Percentiles rank a stretch among this genome's conserved stretches.
These are phyloP conservation scores for Leccinum truebloodii DNA, from an alignment of 768 basidiomycete species.

Conservation along the genomic window DNA sequence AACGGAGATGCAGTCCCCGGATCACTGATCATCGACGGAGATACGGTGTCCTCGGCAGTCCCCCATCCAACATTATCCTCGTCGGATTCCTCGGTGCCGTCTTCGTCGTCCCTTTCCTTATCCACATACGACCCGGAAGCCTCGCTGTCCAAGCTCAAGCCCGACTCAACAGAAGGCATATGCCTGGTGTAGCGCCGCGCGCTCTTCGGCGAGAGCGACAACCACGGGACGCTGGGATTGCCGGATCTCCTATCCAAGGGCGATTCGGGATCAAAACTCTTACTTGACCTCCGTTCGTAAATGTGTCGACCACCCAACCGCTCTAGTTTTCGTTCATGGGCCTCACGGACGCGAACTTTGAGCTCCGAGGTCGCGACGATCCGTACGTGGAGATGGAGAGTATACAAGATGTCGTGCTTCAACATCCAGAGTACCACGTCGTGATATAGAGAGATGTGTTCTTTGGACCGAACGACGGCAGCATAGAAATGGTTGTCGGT, in stretches of 20 bases:
- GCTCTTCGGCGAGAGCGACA: constrained; percentile 56
- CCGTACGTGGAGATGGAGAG: constrained; percentile 83
- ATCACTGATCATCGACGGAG: constrained; percentile 74
- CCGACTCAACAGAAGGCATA: constrained; percentile 49
- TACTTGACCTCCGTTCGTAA: constrained; percentile 26
- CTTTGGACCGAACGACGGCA: constrained; percentile 69
- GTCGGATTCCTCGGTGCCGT: constrained; percentile 43
- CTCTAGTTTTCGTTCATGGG: constrained; percentile 40
- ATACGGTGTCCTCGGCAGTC: constrained; percentile 46
- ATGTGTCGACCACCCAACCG: constrained; percentile 17
- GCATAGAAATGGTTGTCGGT: constrained; percentile 77
- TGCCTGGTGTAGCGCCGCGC: constrained; percentile 48
- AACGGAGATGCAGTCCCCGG: constrained; percentile 79
- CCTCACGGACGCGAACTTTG: constrained; percentile 65
- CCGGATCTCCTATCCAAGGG: constrained; percentile 15
- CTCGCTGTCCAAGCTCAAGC: constrained; percentile 37
- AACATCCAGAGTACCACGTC: constrained; percentile 92
- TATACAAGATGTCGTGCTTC: constrained; percentile 80
- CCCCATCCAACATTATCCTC: constrained; percentile 52
- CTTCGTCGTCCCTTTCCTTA: constrained; percentile 35
- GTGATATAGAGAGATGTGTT: constrained; percentile 67
- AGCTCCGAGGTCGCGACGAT: constrained; percentile 76
- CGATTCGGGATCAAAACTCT: constrained; percentile 22
- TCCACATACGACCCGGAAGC: constrained; percentile 29
- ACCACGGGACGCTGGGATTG: constrained; percentile 40